These are phyloP conservation scores for Wickerhamiella hasegawae DNA, from an alignment of 805 yeast genomes.

Conservation along the genomic window DNA sequence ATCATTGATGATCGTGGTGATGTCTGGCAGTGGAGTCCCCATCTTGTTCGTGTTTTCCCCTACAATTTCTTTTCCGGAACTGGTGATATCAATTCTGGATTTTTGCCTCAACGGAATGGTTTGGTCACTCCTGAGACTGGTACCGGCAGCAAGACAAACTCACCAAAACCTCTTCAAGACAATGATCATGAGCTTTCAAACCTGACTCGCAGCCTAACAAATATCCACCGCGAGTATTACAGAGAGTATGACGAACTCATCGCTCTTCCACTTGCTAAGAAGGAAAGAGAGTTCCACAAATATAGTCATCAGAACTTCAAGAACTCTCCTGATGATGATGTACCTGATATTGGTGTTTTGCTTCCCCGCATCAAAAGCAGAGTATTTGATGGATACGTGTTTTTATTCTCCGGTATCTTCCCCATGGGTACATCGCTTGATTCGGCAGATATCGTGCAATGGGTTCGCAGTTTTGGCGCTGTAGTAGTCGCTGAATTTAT, in stretches of 20 bases:
- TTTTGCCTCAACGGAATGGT: conserved; percentile 57
- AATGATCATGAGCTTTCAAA: conserved; percentile 63
- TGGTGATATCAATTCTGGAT: conserved; percentile 90
- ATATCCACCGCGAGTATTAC: conserved; percentile 57
- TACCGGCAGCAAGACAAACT: conserved; percentile 2
- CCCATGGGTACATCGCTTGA: conserved; percentile 66
- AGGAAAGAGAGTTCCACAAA: not conserved
- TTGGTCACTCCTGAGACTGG: conserved; percentile 16
- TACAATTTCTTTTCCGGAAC: conserved; percentile 93
- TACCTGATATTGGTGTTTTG: conserved; percentile 19
- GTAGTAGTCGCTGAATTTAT: conserved; percentile 55
- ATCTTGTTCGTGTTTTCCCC: conserved; percentile 82
- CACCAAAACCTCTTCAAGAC: conserved; percentile 24
- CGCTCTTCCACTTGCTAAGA: conserved; percentile 1
- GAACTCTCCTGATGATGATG: conserved; percentile 1
- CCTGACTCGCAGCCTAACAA: conserved; percentile 42
- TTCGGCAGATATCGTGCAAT: conserved; percentile 71
- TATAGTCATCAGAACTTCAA: not conserved
- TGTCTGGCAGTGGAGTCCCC: conserved; percentile 96
- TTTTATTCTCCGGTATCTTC: conserved; percentile 77
- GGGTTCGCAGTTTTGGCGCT: conserved; percentile 91
- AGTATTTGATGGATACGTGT: conserved; percentile 51
- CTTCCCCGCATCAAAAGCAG: conserved; percentile 55
- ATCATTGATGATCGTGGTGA: conserved; percentile 96
- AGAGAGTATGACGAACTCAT: conserved; percentile 24